Evolutionary conservation across 768 basidiomycete species (phyloP), one percentile per base, ranked within the genome.

Genomic region (Porphyrellus cyaneotinctus): DNA sequence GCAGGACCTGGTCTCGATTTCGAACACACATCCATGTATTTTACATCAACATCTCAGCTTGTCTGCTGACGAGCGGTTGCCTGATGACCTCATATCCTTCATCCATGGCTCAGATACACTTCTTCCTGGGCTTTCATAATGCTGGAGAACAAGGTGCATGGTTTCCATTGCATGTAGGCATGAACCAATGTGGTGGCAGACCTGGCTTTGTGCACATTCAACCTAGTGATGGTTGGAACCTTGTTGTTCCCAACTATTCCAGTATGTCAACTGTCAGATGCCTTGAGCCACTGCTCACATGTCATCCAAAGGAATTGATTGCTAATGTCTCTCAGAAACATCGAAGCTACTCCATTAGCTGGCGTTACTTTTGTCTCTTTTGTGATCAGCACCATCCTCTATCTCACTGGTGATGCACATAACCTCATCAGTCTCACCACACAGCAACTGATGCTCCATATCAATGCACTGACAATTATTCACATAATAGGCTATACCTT

Each of bases 131-230:
- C 79, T 72, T 74, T 1, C 82, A 84, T 56, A 54, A 66, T 2
- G 77, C 79, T 5, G 46, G 54, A 3, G 50, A 66, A 13, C 76
- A 81, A 15, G 64, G 61, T 1, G 46, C 58, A 13, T 61, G 43
- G 4, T 77, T 72, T 56, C 79, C 79, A 0, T 83, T 83, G 1
- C 84, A 85, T 58, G 58, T 84, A 8, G 85, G 85, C 28, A 82
- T 82, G 74, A 87, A 87, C 50, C 80, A 84, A 28, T 81, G 85
- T 6, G 83, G 81, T 5, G 85, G 85, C 2, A 70, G 72, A 30
- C 74, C 75, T 18, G 85, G 85, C 0, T 85, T 84, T 60, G 70
- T 81, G 1, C 81, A 84, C 13, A 76, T 85, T 18, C 64, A 70
- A 38, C 78, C 77, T 5, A 75, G 73, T 2, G 78, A 85, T 60